phyloP scores from a whole-genome alignment of 306 rosid species.

The Quercus variabilis region DNA sequence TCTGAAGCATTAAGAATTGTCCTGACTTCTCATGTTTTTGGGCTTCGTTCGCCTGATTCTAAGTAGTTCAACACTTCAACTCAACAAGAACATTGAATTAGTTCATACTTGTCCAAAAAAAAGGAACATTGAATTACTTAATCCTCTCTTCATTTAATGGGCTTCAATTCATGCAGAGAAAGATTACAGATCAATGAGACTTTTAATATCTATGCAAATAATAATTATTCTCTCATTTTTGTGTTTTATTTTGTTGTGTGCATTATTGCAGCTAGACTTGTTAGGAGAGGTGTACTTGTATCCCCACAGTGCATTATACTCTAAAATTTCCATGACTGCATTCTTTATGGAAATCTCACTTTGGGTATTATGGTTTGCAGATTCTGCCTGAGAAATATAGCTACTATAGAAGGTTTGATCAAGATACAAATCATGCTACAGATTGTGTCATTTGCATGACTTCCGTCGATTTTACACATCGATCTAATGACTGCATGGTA shows the following conservation, averaged over 20 bases:
- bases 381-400: conserved; percentile 95
- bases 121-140: neutral
- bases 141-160: neutral
- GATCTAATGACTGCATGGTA: conserved; percentile 91
- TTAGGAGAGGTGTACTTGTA: neutral
- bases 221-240: neutral
- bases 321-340: conserved; percentile 7
- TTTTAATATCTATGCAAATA: neutral
- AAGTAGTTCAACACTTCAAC: neutral
- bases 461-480: conserved; percentile 55
- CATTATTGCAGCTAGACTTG: neutral
- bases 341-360: conserved; percentile 12
- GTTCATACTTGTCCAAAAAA: no score
- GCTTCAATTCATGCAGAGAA: neutral
- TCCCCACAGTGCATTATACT: neutral
- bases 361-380: conserved; percentile 39
- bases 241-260: neutral
- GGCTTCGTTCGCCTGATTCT: neutral
- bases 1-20: neutral
- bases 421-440: conserved; percentile 49
- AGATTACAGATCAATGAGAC: neutral
- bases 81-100: neutral
- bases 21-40: neutral
- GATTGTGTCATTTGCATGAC: conserved; percentile 99
- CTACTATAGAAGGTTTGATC: conserved; percentile 74